Conservation (phyloP, 768 basidiomycete genomes). For the Hypsizygus marmoreus region DNA sequence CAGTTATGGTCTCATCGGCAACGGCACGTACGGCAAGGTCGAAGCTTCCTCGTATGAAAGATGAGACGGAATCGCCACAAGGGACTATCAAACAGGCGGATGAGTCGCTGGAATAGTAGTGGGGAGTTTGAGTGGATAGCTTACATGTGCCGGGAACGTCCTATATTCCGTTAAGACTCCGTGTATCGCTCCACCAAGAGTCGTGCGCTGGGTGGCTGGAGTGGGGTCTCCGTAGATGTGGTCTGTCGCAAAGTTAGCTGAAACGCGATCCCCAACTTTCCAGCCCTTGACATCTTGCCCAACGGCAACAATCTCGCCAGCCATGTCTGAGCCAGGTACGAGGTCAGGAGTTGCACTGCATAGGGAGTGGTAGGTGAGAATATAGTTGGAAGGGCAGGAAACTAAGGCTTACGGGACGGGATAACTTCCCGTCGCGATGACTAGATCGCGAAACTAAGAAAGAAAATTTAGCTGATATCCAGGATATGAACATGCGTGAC, state of each 20-base stretch:
- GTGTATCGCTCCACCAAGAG: slow-evolving; percentile 48
- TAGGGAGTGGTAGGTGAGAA: background rate
- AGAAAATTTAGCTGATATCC: background rate
- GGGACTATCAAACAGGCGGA: slow-evolving; percentile 31
- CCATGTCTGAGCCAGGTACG: slow-evolving; percentile 51
- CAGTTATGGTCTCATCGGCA: no score
- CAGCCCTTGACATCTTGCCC: slow-evolving; percentile 46
- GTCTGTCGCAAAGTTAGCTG: slow-evolving; percentile 51
- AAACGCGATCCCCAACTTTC: slow-evolving; percentile 59
- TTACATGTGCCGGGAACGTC: slow-evolving; percentile 46
- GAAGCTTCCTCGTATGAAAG: slow-evolving; percentile 66
- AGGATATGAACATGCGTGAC: background rate
- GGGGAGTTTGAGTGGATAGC: background rate
- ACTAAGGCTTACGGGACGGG: slow-evolving; percentile 26
- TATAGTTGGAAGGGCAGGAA: background rate
- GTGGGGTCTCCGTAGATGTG: slow-evolving; percentile 47
- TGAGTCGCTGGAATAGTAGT: background rate
- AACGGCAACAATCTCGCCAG: slow-evolving; percentile 58
- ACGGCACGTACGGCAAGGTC: slow-evolving; percentile 52
- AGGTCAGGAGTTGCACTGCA: slow-evolving; percentile 22
- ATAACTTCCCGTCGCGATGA: slow-evolving; percentile 41
- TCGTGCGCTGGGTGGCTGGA: slow-evolving; percentile 31
- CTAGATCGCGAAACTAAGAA: slow-evolving; percentile 52
- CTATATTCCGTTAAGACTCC: slow-evolving; percentile 59
- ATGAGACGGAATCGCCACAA: slow-evolving; percentile 56